Conservation (phyloP, 2,329 filamentous ascomycete genomes). For the Diaporthe velutina region DNA sequence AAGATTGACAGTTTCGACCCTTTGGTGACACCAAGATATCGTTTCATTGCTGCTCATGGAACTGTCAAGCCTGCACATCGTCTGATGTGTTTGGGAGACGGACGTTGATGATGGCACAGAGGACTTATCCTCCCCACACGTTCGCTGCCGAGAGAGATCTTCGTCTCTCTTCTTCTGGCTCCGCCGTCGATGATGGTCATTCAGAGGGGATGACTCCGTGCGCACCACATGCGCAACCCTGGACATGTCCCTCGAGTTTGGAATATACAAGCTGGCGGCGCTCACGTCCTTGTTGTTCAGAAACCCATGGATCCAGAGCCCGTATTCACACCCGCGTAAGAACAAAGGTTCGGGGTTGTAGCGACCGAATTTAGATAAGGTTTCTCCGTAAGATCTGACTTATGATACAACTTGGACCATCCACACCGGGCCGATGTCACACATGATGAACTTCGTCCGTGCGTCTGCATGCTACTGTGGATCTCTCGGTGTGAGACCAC, state of each 20-base stretch:
- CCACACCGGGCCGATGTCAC: constrained; percentile 21
- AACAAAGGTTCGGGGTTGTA: not conserved
- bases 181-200: not conserved
- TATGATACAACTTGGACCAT: not conserved
- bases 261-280: not conserved
- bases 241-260: not conserved
- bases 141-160: not conserved
- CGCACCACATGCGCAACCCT: not conserved
- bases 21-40: not conserved
- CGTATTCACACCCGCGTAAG: not conserved
- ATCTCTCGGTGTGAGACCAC: not conserved
- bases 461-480: constrained; percentile 7
- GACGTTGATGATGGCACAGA: too few relatives aligned
- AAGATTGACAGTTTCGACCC: not conserved
- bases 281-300: not conserved
- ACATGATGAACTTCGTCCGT: constrained; percentile 17
- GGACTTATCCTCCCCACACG: not conserved
- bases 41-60: not conserved
- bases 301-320: not conserved
- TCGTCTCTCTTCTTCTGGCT: not conserved
- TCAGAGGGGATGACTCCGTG: not conserved
- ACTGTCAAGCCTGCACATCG: not conserved
- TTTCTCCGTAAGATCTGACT: constrained; percentile 27
- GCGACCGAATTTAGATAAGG: constrained; percentile 7
- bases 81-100: too few relatives aligned